These are phyloP conservation scores for Balamuthia mandrillaris DNA, from an alignment of 208 protist genomes.

Conservation along the genomic window DNA sequence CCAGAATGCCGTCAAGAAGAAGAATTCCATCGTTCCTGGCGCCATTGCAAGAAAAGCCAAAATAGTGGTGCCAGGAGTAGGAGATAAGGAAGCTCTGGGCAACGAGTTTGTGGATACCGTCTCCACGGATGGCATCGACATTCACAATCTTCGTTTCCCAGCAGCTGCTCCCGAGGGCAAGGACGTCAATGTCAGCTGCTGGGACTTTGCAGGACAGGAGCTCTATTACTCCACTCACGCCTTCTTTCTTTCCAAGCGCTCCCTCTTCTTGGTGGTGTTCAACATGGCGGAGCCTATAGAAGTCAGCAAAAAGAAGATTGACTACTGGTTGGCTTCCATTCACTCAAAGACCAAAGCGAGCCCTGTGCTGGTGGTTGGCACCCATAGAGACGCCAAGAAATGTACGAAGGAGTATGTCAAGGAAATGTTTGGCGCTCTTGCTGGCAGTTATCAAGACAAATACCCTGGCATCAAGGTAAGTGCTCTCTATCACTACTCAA, in stretches of 20 bases:
- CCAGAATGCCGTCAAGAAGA: no score
- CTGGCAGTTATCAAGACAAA: no score
- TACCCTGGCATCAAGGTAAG: no score
- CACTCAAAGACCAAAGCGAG: background rate
- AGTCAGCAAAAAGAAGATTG: background rate
- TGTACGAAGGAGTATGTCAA: no score
- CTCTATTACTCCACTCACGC: conserved; percentile 36
- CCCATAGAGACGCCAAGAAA: conserved; percentile 24
- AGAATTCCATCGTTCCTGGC: no score
- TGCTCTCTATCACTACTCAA: no score
- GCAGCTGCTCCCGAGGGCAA: conserved; percentile 4
- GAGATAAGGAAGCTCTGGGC: no score
- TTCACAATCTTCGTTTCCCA: background rate
- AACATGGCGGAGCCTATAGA: conserved; percentile 36
- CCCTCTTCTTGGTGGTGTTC: conserved; percentile 42
- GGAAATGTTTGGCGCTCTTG: no score
- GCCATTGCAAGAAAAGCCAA: no score
- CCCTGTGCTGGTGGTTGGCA: conserved; percentile 19
- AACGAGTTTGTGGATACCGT: no score
- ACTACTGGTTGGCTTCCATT: conserved; percentile 9
- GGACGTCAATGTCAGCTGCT: conserved; percentile 28
- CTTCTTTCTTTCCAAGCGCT: conserved; percentile 30
- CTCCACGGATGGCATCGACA: conserved; percentile 29
- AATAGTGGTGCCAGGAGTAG: no score
- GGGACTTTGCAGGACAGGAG: conserved; percentile 41